A percentile compares a stretch with the other conserved stretches of the same genome.
These are phyloP conservation scores for Saccharomycopsis oosterbeekiorum DNA, from an alignment of 805 yeast genomes.

Conservation along the genomic window DNA sequence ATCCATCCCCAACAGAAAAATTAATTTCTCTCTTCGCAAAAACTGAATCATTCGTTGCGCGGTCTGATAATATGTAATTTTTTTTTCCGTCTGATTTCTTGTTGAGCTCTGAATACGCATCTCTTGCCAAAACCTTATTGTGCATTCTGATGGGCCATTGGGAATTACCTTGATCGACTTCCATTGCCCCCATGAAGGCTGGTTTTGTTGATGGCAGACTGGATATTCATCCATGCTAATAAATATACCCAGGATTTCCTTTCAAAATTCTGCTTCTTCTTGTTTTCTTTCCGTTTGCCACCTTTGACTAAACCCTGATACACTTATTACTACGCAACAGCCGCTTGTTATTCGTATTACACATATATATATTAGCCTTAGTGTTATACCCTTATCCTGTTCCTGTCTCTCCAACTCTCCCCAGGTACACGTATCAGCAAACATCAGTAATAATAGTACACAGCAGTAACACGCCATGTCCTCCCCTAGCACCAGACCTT, in stretches of 20 bases:
- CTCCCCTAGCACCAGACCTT: conserved; percentile 55
- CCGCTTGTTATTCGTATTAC: too few relatives aligned
- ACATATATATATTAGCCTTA: background rate
- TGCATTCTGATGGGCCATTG: conserved; percentile 1
- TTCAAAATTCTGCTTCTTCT: background rate
- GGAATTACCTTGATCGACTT: background rate
- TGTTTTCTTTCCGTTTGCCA: background rate
- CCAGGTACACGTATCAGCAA: background rate
- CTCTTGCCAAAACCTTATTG: background rate
- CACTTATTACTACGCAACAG: too few relatives aligned
- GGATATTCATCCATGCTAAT: background rate
- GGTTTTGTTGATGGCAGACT: background rate
- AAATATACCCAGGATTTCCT: background rate
- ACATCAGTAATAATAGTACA: background rate
- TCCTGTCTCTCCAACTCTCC: background rate
- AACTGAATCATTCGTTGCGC: too few relatives aligned
- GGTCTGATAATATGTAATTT: background rate
- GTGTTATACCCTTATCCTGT: background rate
- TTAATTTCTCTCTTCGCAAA: background rate
- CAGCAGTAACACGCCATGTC: conserved; percentile 5
- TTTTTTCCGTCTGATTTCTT: background rate
- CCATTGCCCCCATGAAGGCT: too few relatives aligned
- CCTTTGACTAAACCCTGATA: too few relatives aligned
- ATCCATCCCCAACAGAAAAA: background rate
- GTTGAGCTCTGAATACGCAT: background rate